Percentiles rank a stretch among this genome's conserved stretches.
These are phyloP conservation scores for Penicillium sp. DNA, from an alignment of 2,329 filamentous ascomycete species.

Conservation along the genomic window DNA sequence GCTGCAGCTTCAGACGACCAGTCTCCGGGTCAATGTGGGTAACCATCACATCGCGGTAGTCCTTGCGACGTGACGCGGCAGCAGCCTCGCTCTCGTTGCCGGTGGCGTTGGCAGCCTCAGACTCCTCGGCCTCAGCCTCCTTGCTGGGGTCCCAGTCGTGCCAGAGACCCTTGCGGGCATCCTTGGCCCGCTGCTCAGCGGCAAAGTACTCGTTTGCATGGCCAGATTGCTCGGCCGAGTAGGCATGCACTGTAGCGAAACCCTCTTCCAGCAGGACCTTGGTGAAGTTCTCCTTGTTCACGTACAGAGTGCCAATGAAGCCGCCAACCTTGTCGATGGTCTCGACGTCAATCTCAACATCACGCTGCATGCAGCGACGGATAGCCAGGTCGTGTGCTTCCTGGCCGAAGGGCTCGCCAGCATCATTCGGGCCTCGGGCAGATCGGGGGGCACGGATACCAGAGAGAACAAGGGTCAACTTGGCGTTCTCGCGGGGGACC, in stretches of 20 bases:
- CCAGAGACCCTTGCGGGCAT: conserved; percentile 85
- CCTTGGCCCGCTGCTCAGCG: conserved; percentile 87
- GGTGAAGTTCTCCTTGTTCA: conserved; percentile 94
- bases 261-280: conserved; percentile 93
- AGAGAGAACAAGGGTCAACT: conserved; percentile 90
- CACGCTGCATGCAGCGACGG: conserved; percentile 84
- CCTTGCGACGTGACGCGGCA: conserved; percentile 64
- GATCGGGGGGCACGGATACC: conserved; percentile 90
- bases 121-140: conserved; percentile 63
- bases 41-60: conserved; percentile 92
- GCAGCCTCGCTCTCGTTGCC: conserved; percentile 57
- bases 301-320: conserved; percentile 91
- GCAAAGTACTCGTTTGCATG: conserved; percentile 84
- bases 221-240: conserved; percentile 93
- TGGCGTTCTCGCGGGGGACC: conserved; percentile 88
- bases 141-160: conserved; percentile 90
- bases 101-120: conserved; percentile 50
- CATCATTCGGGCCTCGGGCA: conserved; percentile 75
- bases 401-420: conserved; percentile 90
- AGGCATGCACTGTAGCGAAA: conserved; percentile 85
- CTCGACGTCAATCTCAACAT: conserved; percentile 93
- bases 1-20: conserved; percentile 85
- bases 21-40: conserved; percentile 80
- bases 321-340: conserved; percentile 95
- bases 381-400: conserved; percentile 93